Evolutionary conservation across 2,329 filamentous ascomycete genomes (phyloP), one percentile per base, ranked within the genome.

Genomic region (Nemania serpens): DNA sequence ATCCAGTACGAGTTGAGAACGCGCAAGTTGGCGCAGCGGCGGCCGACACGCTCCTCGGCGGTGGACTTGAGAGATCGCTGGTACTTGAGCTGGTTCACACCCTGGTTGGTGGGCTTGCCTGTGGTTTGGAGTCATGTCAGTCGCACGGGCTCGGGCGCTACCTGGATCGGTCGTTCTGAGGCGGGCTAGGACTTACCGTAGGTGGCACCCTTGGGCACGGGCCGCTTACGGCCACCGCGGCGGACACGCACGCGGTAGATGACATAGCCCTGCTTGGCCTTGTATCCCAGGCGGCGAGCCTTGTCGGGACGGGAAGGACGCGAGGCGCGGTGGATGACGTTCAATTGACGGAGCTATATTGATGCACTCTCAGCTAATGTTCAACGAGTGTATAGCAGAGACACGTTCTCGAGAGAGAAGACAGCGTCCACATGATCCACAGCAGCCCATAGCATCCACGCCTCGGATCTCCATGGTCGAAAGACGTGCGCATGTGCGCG

Each of bases 1-100:
- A 99, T 92, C 96, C 96, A 99, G 93, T 99, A 99, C 69, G 94
- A 98, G 91, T 99, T 99, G 78, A 99, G 91, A 78, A 99, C 95
- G 79, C 95, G 93, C 81, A 99, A 84, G 86, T 99, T 99, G 84
- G 93, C 93, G 86, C 93, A 97, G 81, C 94, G 93, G 82, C 93
- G 93, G 78, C 96, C 95, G 79, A 99, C 94, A 91, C 95, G 95
- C 90, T 99, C 95, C 88, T 99, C 96, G 75, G 96, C 96, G 75
- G 95, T 99, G 75, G 94, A 87, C 82, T 90, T 91, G 80, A 98
- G 93, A 73, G 95, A 98, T 81, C 94, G 92, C 89, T 99, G 96
- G 91, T 98, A 99, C 89, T 99, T 99, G 81, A 99, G 93, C 88
- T 99, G 95, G 90, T 99, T 99, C 75, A 99, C 87, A 92, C 95